Conservation (phyloP, 1,139 yeast species). For the Yamadazyma triangularis region DNA sequence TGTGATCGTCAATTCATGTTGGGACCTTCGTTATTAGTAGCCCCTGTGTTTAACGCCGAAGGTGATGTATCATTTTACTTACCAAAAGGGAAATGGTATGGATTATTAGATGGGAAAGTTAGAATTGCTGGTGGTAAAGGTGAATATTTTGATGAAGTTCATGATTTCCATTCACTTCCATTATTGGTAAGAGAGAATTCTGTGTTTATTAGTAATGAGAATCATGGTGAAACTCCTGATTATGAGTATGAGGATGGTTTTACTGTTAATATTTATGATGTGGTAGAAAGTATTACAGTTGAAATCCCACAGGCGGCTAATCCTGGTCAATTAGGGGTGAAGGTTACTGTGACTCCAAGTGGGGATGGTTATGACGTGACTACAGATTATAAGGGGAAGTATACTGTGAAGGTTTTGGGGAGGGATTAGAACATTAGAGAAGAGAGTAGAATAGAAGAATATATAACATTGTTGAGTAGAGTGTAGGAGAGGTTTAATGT, state of each 20-base stretch:
- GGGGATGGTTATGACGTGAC: slow-evolving; percentile 6
- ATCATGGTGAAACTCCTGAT: slow-evolving; percentile 11
- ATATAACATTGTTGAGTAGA: too few relatives aligned
- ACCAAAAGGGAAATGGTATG: slow-evolving; percentile 29
- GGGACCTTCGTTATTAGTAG: slow-evolving; percentile 25
- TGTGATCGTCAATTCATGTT: slow-evolving; percentile 28
- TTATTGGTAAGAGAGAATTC: slow-evolving; percentile 22
- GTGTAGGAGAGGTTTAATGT: too few relatives aligned
- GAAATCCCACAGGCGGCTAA: slow-evolving; percentile 12
- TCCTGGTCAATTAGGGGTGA: too few relatives aligned
- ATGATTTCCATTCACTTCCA: slow-evolving; percentile 25
- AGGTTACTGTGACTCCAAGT: slow-evolving; percentile 5
- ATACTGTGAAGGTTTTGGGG: slow-evolving; percentile 9
- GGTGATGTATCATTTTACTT: slow-evolving; percentile 25
- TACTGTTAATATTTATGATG: slow-evolving; percentile 15
- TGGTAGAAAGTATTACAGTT: slow-evolving; percentile 5
- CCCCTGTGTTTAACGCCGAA: slow-evolving; percentile 26
- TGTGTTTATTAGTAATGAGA: slow-evolving; percentile 14
- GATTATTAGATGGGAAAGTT: slow-evolving; percentile 23
- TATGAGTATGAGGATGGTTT: slow-evolving; percentile 15
- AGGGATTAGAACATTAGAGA: too few relatives aligned
- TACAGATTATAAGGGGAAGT: slow-evolving; percentile 5
- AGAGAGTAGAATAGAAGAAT: too few relatives aligned
- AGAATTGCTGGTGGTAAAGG: slow-evolving; percentile 17
- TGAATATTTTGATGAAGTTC: slow-evolving; percentile 21